phyloP scores from a whole-genome alignment of 768 basidiomycete species.

The Termitomyces heimii region DNA sequence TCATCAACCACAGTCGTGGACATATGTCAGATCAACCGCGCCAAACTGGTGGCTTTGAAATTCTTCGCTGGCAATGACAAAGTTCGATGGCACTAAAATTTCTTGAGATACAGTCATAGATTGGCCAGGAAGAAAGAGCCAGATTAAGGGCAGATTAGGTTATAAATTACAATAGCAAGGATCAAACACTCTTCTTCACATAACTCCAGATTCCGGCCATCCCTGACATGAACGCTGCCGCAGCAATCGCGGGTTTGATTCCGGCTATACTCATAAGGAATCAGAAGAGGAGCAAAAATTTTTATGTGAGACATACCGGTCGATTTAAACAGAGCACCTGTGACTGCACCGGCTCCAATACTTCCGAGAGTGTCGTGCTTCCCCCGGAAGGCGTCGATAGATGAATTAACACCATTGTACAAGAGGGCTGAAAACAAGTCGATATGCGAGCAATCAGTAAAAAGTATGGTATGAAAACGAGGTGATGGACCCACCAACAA shows the following conservation, averaged over 20 bases:
- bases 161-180: constrained; percentile 37
- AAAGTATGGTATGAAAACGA: constrained; percentile 16
- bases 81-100: constrained; percentile 21
- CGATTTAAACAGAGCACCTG: constrained; percentile 88
- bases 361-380: constrained; percentile 89
- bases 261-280: constrained; percentile 66
- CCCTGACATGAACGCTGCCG: constrained; percentile 85
- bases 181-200: constrained; percentile 86
- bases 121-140: constrained; percentile 37
- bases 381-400: constrained; percentile 83
- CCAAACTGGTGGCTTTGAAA: constrained; percentile 34
- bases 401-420: constrained; percentile 96
- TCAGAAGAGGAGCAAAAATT: constrained; percentile 21
- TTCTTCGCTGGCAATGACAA: constrained; percentile 26
- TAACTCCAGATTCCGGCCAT: constrained; percentile 92
- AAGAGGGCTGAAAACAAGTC: constrained; percentile 66
- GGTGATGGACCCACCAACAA: constrained; percentile 73
- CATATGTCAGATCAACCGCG: constrained; percentile 39
- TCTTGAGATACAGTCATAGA: constrained; percentile 34
- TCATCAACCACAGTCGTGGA: constrained; percentile 39
- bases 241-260: constrained; percentile 81
- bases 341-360: constrained; percentile 87
- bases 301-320: constrained; percentile 64
- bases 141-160: constrained; percentile 41
- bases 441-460: constrained; percentile 21